Evolutionary conservation across 495 filamentous ascomycete genomes (phyloP).

Genomic region (Coniosporium apollinis): DNA sequence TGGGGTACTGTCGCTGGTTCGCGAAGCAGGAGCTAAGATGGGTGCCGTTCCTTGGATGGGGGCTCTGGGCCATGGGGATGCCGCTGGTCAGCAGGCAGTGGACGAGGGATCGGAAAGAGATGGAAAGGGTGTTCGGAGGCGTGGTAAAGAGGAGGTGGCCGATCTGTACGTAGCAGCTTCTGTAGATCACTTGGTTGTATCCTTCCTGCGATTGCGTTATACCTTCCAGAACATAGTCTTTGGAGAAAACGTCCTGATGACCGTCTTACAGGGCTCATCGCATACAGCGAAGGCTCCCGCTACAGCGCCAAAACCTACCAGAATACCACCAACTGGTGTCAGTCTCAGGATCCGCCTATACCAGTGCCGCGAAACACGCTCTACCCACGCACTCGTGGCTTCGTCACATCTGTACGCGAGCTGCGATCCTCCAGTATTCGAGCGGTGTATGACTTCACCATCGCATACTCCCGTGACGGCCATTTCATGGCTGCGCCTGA

Average conservation of each 20-base stretch:
- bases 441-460: conserved; percentile 40
- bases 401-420: conserved; percentile 36
- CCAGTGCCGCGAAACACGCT: conserved; percentile 36
- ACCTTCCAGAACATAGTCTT: too few relatives aligned
- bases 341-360: conserved; percentile 26
- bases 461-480: conserved; percentile 32
- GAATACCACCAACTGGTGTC: conserved; percentile 32
- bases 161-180: conserved; percentile 37
- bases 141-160: conserved; percentile 31
- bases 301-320: conserved; percentile 34
- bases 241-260: too few relatives aligned
- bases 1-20: conserved; percentile 40
- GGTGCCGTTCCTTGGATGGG: conserved; percentile 43
- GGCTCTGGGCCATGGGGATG: conserved; percentile 44
- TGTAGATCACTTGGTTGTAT: too few relatives aligned
- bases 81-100: conserved; percentile 40
- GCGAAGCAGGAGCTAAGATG: conserved; percentile 36
- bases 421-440: conserved; percentile 34
- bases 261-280: conserved; percentile 44
- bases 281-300: conserved; percentile 41
- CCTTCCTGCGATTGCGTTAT: too few relatives aligned
- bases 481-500: conserved; percentile 30
- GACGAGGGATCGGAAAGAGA: conserved; percentile 34
- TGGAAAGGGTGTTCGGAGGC: conserved; percentile 35
- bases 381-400: conserved; percentile 39